These are phyloP conservation scores for Tetrapyrgos nigripes DNA, from an alignment of 1,284 basidiomycete species.

Conservation along the genomic window DNA sequence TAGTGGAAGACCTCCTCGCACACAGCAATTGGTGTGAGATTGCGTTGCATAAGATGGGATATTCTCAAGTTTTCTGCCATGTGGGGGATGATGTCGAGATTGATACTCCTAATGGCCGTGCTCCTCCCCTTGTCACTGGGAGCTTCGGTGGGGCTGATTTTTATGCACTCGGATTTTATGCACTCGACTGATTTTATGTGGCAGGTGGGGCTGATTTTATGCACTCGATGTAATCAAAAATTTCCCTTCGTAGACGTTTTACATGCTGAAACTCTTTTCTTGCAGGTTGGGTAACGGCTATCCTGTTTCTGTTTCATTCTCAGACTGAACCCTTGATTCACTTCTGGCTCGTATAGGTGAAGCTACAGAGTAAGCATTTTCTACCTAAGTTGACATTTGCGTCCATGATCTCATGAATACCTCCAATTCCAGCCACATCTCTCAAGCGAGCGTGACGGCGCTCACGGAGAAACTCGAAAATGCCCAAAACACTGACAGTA, in stretches of 20 bases:
- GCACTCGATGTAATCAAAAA: conserved; percentile 67
- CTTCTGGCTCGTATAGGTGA: too few relatives aligned
- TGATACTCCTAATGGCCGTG: conserved; percentile 74
- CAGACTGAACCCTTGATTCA: too few relatives aligned
- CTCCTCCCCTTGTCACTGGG: conserved; percentile 83
- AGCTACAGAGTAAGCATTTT: conserved; percentile 55
- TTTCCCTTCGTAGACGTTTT: too few relatives aligned
- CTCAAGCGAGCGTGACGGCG: conserved; percentile 83
- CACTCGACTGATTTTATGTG: too few relatives aligned
- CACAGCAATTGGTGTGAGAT: conserved; percentile 86
- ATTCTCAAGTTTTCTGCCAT: conserved; percentile 82
- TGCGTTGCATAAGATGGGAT: conserved; percentile 74
- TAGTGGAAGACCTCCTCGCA: conserved; percentile 76
- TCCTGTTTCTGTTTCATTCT: too few relatives aligned
- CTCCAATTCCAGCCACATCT: conserved; percentile 51
- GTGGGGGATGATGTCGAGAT: conserved; percentile 79
- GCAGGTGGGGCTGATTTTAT: conserved; percentile 82
- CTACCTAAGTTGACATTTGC: conserved; percentile 5
- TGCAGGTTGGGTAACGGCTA: too few relatives aligned
- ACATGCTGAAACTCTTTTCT: too few relatives aligned
- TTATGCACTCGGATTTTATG: conserved; percentile 21
- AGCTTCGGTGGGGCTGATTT: conserved; percentile 86
- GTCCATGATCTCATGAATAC: conserved; percentile 4
- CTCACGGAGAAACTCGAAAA: conserved; percentile 73
- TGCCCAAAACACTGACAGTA: conserved; percentile 37